These are phyloP conservation scores for Dendrobium officinale DNA, from an alignment of 106 monocot genomes.

Conservation along the genomic window DNA sequence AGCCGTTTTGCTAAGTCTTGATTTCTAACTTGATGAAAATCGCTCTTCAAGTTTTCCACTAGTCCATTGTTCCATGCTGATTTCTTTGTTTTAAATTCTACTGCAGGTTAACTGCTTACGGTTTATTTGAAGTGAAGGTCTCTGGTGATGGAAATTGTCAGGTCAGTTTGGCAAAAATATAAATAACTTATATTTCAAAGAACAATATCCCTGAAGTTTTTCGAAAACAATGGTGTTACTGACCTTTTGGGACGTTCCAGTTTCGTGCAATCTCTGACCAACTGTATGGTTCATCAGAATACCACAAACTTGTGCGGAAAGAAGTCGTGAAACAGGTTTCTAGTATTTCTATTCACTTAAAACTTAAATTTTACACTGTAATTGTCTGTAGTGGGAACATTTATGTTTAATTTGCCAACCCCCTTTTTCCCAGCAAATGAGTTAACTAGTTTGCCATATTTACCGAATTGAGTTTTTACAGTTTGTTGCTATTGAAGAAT, in stretches of 20 bases:
- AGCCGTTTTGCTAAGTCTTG: not conserved
- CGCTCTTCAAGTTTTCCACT: not conserved
- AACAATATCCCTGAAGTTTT: slow-evolving; percentile 2
- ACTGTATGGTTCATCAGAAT: slow-evolving; percentile 70
- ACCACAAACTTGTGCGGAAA: slow-evolving; percentile 82
- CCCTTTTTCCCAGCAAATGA: not conserved
- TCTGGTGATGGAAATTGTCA: slow-evolving; percentile 99
- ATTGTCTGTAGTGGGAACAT: not conserved
- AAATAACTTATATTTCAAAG: not conserved
- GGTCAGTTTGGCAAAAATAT: slow-evolving; percentile 26
- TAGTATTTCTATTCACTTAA: not conserved
- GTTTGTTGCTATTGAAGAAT: no score
- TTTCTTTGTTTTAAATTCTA: slow-evolving; percentile 12
- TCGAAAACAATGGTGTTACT: not conserved
- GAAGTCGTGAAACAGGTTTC: slow-evolving; percentile 85
- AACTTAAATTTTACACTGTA: not conserved
- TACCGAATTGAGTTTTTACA: no score
- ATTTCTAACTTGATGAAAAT: not conserved
- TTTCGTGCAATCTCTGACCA: slow-evolving; percentile 95
- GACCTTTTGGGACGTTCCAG: slow-evolving; percentile 29
- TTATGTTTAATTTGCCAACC: not conserved
- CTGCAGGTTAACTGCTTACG: slow-evolving; percentile 69
- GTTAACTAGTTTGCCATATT: no score
- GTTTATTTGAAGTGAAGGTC: slow-evolving; percentile 77
- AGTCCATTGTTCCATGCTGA: not conserved